Percentiles rank a stretch among this genome's conserved stretches.
Conservation (phyloP, 2,329 filamentous ascomycete genomes). For the Colletotrichum neosansevieriae region DNA sequence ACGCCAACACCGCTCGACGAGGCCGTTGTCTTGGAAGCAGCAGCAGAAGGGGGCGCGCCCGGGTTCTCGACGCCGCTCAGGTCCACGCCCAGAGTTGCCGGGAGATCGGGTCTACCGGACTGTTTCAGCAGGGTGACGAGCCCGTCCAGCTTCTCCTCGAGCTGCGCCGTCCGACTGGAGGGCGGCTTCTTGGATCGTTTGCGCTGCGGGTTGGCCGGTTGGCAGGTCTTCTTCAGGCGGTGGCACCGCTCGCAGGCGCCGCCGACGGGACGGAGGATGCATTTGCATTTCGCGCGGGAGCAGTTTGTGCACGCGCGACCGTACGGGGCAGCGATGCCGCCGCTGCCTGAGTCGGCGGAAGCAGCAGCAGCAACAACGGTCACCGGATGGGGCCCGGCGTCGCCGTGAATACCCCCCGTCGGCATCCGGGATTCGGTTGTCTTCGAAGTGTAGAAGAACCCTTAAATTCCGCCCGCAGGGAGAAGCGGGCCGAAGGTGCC, state of each 20-base stretch:
- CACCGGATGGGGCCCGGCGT: conserved; percentile 28
- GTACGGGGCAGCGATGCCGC: conserved; percentile 50
- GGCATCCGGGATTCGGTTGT: conserved; percentile 32
- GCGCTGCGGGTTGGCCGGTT: conserved; percentile 52
- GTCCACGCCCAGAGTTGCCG: conserved; percentile 6
- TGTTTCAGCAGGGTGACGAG: conserved; percentile 46
- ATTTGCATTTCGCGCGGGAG: conserved; percentile 59
- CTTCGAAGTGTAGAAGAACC: background rate
- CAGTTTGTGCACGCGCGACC: conserved; percentile 57
- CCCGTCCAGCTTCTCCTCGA: conserved; percentile 48
- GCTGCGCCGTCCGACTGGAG: conserved; percentile 40
- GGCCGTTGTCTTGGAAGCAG: background rate
- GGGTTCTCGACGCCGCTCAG: background rate
- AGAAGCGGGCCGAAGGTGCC: conserved; percentile 7
- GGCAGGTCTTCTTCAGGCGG: conserved; percentile 55
- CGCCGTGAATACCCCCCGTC: conserved; percentile 19
- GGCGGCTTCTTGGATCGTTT: conserved; percentile 43
- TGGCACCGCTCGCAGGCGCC: conserved; percentile 54
- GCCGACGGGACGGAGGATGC: conserved; percentile 50
- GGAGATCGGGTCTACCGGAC: conserved; percentile 22
- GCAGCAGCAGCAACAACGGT: background rate
- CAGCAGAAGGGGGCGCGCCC: background rate
- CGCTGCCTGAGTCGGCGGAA: background rate
- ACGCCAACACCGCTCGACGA: background rate
- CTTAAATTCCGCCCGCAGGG: background rate